Base-by-base conservation (phyloP, 768 basidiomycete species). In the Pisolithus albus region DNA sequence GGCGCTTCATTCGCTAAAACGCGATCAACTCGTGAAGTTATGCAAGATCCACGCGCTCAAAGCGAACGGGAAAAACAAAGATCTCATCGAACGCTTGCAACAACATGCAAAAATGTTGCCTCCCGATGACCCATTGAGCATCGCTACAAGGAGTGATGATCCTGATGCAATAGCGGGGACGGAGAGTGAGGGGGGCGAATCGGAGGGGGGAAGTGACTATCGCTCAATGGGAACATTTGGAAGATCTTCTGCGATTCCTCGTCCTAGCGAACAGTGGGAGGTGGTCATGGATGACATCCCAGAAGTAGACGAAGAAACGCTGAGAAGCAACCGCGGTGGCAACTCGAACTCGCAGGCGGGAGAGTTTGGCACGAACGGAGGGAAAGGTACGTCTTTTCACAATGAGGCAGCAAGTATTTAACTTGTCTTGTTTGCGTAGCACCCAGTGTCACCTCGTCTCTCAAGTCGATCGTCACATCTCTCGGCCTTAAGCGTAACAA, bases 41-140 rank as follows among this genome's bases (percentile, higher is more conserved):
- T 92, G 89, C 80, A 91, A 91, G 66, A 78, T 83, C 28, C 86
- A 92, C 64, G 74, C 80, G 0, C 74, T 92, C 62, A 90, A 88
- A 66, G 88, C 86, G 0, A 75, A 77, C 16, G 89, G 90, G 18
- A 92, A 91, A 77, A 92, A 84, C 59, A 65, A 69, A 4, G 87
- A 91, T 5, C 74, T 92, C 52, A 76, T 92, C 56, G 74, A 81
- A 36, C 78, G 79, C 47, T 74, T 92, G 36, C 81, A 82, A 66
- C 67, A 75, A 49, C 86, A 87, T 62, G 87, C 88, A 5, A 68
- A 71, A 50, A 76, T 75, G n/a, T 71, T 89, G 11, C 81, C 84
- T 1, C 73, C 70, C 24, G 80, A 80, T 49, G 72, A 74, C 38
- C 79, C 78, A 4, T 65, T 81, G 43, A 81, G 77, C 52, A 69